These are phyloP conservation scores for Penicillium sp. DNA, from an alignment of 2,329 filamentous ascomycete genomes.

Conservation along the genomic window DNA sequence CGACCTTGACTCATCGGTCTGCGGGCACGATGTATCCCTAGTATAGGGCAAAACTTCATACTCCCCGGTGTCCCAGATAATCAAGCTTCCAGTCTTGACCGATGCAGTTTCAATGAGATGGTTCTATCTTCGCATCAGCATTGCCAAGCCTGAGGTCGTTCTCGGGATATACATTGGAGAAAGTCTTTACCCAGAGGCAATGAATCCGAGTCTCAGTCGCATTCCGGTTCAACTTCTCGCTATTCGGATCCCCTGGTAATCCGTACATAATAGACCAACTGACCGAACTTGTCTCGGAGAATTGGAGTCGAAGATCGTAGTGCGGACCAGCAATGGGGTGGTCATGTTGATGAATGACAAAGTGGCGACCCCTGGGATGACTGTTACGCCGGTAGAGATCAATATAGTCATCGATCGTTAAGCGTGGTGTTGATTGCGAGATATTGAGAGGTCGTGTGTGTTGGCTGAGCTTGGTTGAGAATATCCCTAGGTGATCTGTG, in stretches of 20 bases:
- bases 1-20: constrained; percentile 45
- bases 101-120: constrained; percentile 67
- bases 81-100: constrained; percentile 60
- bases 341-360: constrained; percentile 75
- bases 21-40: constrained; percentile 39
- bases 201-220: constrained; percentile 68
- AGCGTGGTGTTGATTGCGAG: constrained; percentile 34
- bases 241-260: constrained; percentile 64
- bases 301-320: constrained; percentile 73
- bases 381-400: constrained; percentile 57
- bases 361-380: constrained; percentile 59
- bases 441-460: constrained; percentile 33
- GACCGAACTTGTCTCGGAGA: constrained; percentile 69
- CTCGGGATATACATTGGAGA: neutral
- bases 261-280: constrained; percentile 71
- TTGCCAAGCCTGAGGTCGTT: too few relatives aligned
- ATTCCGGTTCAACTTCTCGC: constrained; percentile 60
- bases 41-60: constrained; percentile 60
- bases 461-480: constrained; percentile 50
- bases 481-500: constrained; percentile 57
- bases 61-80: constrained; percentile 68
- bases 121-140: constrained; percentile 51
- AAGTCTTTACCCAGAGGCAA: constrained; percentile 59
- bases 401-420: constrained; percentile 52
- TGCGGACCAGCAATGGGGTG: constrained; percentile 72